Conservation (phyloP, 2,329 filamentous ascomycete species). For the Tolypocladium album region DNA sequence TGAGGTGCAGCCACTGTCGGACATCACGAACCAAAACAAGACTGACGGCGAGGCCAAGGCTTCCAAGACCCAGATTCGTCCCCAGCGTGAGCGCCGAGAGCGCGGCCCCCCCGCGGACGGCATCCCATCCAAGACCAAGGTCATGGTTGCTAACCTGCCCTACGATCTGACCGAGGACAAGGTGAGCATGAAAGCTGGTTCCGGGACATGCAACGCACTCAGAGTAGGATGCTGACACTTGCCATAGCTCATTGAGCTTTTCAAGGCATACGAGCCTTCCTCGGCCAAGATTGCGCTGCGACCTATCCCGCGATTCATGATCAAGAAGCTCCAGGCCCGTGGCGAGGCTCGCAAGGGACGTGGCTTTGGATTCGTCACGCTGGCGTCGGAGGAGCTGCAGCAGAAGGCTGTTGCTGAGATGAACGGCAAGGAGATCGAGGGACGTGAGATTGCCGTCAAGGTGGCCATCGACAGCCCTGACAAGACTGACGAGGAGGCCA, state of each 20-base stretch:
- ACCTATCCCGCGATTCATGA: conserved; percentile 98
- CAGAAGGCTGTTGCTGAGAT: conserved; percentile 96
- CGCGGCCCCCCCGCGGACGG: conserved; percentile 95
- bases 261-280: conserved; percentile 80
- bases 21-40: conserved; percentile 47
- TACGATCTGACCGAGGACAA: conserved; percentile 98
- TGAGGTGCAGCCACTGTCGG: conserved; percentile 49
- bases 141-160: conserved; percentile 99
- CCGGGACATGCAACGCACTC: not conserved
- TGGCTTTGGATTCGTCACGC: conserved; percentile 96
- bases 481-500: conserved; percentile 84
- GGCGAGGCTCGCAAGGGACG: conserved; percentile 98
- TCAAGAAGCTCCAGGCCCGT: conserved; percentile 98
- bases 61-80: conserved; percentile 42
- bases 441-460: conserved; percentile 98
- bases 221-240: not conserved
- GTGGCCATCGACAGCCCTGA: conserved; percentile 98
- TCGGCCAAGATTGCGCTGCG: conserved; percentile 98
- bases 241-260: conserved; percentile 86
- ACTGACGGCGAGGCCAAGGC: conserved; percentile 51
- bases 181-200: conserved; percentile 42
- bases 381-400: conserved; percentile 90
- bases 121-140: conserved; percentile 98
- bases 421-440: conserved; percentile 99
- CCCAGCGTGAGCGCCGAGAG: conserved; percentile 56